Base-by-base conservation (phyloP, 1,284 basidiomycete species). In the Pseudozyma tsukubaensis region DNA sequence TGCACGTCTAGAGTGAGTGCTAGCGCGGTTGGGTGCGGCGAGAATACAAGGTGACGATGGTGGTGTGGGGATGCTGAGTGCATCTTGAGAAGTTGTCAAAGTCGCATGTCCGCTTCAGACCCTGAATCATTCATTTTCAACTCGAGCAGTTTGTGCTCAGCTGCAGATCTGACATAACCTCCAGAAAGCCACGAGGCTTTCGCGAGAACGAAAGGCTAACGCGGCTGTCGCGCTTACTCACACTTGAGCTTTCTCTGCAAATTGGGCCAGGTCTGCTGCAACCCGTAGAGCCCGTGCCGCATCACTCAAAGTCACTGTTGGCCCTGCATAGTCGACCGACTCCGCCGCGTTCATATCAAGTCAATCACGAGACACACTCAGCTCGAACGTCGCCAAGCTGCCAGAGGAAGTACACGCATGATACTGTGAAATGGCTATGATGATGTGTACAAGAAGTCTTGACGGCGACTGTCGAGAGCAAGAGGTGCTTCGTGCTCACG, bases 201-300 rank as follows among this genome's bases (percentile, higher is more conserved):
- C 5, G 37, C 44, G 54, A 53, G 29, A 40, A 18, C 18, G 4
- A 12, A 19, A 3, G n/a, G 11, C 8, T 16, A 16, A 21, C 50
- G 69, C 62, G 62, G 44, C 44, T 47, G 51, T 24, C 48, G 68
- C 59, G 61, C 43, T 50, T 47, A 51, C 4, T 42, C 40, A 24
- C 24, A n/a, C 47, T 24, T 34, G 24, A 29, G 24, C 24, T 29
- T 29, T 29, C 24, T 39, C 9, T 54, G n/a, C 42, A 42, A 35
- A 4, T 64, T 57, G 64, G 64, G 64, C 70, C 48, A 73, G 71
- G 50, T 47, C 43, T 24, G 48, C 71, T 73, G 50, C 71, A 54
- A 58, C 71, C 71, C 71, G 58, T 73, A 43, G 71, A 48, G 61
- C 71, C 71, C 71, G 61, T 54, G 42, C 59, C 50, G 61, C 71